These are phyloP conservation scores for Suillus tomentosus DNA, from an alignment of 768 basidiomycete species.

Conservation along the genomic window DNA sequence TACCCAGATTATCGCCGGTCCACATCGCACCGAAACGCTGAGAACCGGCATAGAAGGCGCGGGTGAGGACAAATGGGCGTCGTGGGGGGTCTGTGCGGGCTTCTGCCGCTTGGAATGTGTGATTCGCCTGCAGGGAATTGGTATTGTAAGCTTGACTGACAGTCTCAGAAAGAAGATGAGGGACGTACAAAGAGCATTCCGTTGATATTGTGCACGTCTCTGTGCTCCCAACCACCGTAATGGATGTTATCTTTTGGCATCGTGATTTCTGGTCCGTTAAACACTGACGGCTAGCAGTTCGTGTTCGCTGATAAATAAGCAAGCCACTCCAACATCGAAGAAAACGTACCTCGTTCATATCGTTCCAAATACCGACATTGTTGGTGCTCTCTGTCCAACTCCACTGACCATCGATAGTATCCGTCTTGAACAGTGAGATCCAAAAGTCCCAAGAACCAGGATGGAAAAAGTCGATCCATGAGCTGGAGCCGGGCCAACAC, in stretches of 20 bases:
- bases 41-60: slow-evolving; percentile 93
- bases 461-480: slow-evolving; percentile 98
- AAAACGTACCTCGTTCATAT: slow-evolving; percentile 91
- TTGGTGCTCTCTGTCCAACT: slow-evolving; percentile 45
- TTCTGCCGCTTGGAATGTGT: slow-evolving; percentile 76
- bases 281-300: slow-evolving; percentile 81
- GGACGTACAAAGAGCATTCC: slow-evolving; percentile 85
- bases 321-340: background rate
- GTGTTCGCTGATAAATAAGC: background rate
- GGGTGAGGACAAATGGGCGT: slow-evolving; percentile 94
- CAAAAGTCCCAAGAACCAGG: slow-evolving; percentile 73
- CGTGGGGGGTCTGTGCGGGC: slow-evolving; percentile 72
- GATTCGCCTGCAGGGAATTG: slow-evolving; percentile 61
- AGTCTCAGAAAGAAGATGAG: background rate
- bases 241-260: slow-evolving; percentile 80
- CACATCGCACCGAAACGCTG: slow-evolving; percentile 97
- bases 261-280: slow-evolving; percentile 96
- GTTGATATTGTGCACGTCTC: slow-evolving; percentile 96
- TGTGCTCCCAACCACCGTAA: slow-evolving; percentile 95
- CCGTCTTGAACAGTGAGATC: background rate
- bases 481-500: slow-evolving; percentile 97
- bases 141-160: background rate
- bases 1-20: slow-evolving; percentile 98
- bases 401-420: background rate
- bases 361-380: slow-evolving; percentile 94